These are phyloP conservation scores for Sphagnum tenellum DNA, from an alignment of 225 moss, liverwort and hornwort genomes.

Conservation along the genomic window DNA sequence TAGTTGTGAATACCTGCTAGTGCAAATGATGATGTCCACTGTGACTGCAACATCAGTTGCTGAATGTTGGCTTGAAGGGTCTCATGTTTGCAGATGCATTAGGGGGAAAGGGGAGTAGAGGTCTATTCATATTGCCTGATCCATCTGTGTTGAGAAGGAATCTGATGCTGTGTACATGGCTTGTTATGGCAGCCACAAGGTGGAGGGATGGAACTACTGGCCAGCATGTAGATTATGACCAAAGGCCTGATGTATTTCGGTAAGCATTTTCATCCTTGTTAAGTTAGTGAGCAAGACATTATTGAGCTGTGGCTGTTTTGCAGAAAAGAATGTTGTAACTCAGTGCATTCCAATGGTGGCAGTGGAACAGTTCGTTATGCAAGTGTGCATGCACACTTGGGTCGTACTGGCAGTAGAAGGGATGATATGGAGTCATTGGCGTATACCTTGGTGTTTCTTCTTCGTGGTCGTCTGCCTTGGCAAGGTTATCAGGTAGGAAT, in stretches of 20 bases:
- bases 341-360: background rate
- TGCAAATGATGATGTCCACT: too few species aligned
- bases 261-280: conserved; percentile 5
- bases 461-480: conserved; percentile 93
- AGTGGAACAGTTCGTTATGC: conserved; percentile 98
- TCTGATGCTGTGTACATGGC: background rate
- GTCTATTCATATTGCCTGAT: too few species aligned
- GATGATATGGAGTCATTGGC: conserved; percentile 98
- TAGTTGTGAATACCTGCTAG: too few species aligned
- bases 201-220: conserved; percentile 97
- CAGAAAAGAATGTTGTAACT: too few species aligned
- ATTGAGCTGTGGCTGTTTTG: too few species aligned
- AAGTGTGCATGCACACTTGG: conserved; percentile 95
- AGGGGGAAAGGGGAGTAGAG: too few species aligned
- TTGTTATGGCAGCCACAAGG: conserved; percentile 60
- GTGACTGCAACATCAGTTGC: too few species aligned
- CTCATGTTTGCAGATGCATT: too few species aligned
- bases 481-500: conserved; percentile 91
- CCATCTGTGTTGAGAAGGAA: too few species aligned
- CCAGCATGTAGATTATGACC: conserved; percentile 97
- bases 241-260: conserved; percentile 98
- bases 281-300: too few species aligned
- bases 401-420: conserved; percentile 94
- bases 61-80: too few species aligned
- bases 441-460: conserved; percentile 87